Percentiles rank a stretch among this genome's conserved stretches.
Conservation (phyloP, 345 rosid genomes). For the Lenwebbia sp. region DNA sequence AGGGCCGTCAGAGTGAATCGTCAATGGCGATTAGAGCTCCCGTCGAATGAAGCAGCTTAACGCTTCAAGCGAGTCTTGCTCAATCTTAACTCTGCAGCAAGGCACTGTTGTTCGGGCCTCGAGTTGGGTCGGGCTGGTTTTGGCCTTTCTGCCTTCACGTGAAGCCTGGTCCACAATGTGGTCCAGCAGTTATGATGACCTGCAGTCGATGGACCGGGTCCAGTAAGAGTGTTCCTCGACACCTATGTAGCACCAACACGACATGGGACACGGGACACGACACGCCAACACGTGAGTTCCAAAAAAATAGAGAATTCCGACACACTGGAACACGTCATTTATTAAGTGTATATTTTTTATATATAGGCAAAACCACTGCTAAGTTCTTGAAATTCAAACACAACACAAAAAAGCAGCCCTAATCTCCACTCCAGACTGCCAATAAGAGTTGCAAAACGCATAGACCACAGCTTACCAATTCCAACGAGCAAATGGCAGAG, state of each 20-base stretch:
- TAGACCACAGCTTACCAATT: no score
- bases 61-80: neutral
- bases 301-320: neutral
- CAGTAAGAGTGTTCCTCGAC: neutral
- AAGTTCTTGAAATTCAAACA: no score
- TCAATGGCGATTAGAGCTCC: neutral
- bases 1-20: neutral
- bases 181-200: neutral
- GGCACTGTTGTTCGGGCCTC: neutral
- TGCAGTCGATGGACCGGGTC: neutral
- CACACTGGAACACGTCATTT: no score
- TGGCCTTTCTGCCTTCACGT: neutral
- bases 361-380: no score
- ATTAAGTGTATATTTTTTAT: no score
- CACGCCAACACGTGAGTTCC: no score
- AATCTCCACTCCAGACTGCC: no score
- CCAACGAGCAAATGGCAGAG: no score
- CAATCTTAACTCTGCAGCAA: neutral
- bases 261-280: no score
- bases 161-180: neutral
- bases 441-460: no score
- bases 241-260: no score
- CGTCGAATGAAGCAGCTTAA: neutral
- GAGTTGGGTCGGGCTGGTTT: neutral
- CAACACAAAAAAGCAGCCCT: no score